phyloP scores from a whole-genome alignment of 1,139 yeast genomes.

The Candida sp. region DNA sequence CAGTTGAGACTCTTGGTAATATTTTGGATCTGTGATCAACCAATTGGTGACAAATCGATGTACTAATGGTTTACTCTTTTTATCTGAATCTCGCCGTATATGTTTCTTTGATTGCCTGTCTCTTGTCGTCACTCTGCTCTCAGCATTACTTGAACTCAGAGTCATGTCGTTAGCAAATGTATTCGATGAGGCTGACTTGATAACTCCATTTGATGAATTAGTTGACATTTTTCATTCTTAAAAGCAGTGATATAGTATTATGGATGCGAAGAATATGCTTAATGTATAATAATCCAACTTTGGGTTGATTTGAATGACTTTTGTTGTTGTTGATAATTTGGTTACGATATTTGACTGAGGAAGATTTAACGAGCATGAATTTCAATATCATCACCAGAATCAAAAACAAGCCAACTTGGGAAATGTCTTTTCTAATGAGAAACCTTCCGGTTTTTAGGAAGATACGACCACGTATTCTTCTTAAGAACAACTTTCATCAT shows the following conservation, averaged over 20 bases:
- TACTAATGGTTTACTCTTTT: conserved; percentile 7
- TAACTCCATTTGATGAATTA: background rate
- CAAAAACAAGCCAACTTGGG: background rate
- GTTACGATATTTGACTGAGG: no score
- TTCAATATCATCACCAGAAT: background rate
- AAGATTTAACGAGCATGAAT: background rate
- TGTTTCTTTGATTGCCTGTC: background rate
- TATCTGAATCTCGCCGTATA: background rate
- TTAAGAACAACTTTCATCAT: background rate
- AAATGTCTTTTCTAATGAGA: background rate
- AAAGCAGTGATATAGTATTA: background rate
- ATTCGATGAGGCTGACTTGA: background rate
- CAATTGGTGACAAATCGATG: conserved; percentile 35
- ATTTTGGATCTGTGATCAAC: conserved; percentile 41
- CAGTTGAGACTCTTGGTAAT: conserved; percentile 7
- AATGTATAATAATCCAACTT: no score
- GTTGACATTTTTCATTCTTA: background rate
- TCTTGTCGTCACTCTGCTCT: background rate
- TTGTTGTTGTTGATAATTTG: no score
- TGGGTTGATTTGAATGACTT: no score
- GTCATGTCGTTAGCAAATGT: background rate
- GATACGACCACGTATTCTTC: background rate
- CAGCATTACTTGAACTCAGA: background rate
- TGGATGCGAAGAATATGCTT: no score
- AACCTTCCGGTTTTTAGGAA: background rate